phyloP scores from a whole-genome alignment of 768 basidiomycete genomes.

The Candolleomyces efflorescens region DNA sequence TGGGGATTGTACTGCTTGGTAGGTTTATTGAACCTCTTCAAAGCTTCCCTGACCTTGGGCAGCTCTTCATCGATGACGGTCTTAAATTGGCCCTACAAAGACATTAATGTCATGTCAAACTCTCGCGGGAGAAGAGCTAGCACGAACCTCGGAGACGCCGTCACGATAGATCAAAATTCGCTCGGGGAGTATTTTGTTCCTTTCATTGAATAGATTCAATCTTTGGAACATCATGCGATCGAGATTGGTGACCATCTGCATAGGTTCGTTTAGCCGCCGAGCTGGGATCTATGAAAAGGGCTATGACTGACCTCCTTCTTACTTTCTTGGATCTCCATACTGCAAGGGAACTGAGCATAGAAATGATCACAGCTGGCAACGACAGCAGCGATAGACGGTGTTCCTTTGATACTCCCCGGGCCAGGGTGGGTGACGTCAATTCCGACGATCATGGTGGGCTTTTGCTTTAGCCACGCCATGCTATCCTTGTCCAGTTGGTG shows the following conservation, averaged over 20 bases:
- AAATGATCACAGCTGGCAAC: constrained; percentile 66
- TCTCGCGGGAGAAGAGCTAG: constrained; percentile 21
- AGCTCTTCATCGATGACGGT: constrained; percentile 62
- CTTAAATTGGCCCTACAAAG: constrained; percentile 66
- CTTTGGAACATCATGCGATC: constrained; percentile 64
- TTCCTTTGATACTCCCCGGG: constrained; percentile 65
- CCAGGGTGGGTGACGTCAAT: constrained; percentile 84
- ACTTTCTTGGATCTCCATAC: constrained; percentile 65
- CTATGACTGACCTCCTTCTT: constrained; percentile 60
- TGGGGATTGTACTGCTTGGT: constrained; percentile 43
- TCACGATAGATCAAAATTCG: constrained; percentile 75
- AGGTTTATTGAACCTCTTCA: constrained; percentile 42
- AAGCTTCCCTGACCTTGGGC: constrained; percentile 58
- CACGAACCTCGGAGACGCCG: constrained; percentile 70
- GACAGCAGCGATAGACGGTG: constrained; percentile 83
- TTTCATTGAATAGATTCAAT: constrained; percentile 44
- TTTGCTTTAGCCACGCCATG: constrained; percentile 55
- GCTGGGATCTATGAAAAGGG: not conserved
- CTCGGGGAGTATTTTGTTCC: constrained; percentile 52
- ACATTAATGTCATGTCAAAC: not conserved
- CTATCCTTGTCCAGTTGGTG: constrained; percentile 45
- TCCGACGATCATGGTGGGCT: constrained; percentile 76
- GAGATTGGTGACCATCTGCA: constrained; percentile 75
- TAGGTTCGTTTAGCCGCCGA: not conserved
- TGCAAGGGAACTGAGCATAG: constrained; percentile 72